Conservation (phyloP, 768 basidiomycete species). For the Termitomyces sp. region DNA sequence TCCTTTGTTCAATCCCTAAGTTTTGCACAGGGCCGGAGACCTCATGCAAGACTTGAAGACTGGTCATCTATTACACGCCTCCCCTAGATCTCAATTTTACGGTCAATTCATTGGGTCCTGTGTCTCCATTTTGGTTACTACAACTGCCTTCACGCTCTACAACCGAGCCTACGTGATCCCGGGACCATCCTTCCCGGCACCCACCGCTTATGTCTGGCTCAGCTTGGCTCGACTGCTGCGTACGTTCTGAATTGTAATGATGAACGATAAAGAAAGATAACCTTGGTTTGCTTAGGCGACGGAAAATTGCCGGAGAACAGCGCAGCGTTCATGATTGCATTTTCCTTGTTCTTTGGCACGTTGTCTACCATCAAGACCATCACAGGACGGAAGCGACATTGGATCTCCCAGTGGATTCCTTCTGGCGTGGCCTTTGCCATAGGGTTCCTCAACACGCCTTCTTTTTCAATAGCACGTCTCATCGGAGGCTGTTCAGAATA, state of each 20-base stretch:
- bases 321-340: slow-evolving; percentile 72
- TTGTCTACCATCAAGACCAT: slow-evolving; percentile 67
- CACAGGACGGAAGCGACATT: slow-evolving; percentile 41
- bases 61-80: slow-evolving; percentile 87
- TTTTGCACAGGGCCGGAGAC: slow-evolving; percentile 73
- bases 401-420: slow-evolving; percentile 76
- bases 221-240: slow-evolving; percentile 72
- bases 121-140: slow-evolving; percentile 84
- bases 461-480: slow-evolving; percentile 88
- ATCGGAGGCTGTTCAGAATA: slow-evolving; percentile 85
- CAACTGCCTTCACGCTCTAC: slow-evolving; percentile 85
- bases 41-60: slow-evolving; percentile 99
- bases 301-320: slow-evolving; percentile 79
- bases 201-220: slow-evolving; percentile 93
- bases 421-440: slow-evolving; percentile 95
- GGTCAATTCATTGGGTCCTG: slow-evolving; percentile 90
- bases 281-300: slow-evolving; percentile 50
- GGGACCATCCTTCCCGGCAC: slow-evolving; percentile 93
- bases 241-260: slow-evolving; percentile 30
- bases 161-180: slow-evolving; percentile 86
- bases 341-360: slow-evolving; percentile 66
- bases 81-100: slow-evolving; percentile 91
- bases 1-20: slow-evolving; percentile 3
- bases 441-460: slow-evolving; percentile 93
- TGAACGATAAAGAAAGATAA: background rate